These are phyloP conservation scores for Saraca asoca DNA, from an alignment of 331 rosid species.

Conservation along the genomic window DNA sequence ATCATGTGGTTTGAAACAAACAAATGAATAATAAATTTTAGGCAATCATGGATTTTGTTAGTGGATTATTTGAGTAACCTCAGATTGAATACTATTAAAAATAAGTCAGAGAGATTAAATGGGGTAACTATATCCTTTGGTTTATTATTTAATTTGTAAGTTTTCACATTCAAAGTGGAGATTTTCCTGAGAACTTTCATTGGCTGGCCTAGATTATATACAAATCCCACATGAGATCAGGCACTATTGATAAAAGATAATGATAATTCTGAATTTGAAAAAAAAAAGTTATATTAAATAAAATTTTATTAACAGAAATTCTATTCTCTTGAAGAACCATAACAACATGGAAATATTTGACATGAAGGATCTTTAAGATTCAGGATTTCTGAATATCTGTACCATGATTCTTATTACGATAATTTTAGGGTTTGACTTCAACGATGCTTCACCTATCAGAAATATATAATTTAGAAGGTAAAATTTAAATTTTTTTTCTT, in stretches of 20 bases:
- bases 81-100: constrained; percentile 23
- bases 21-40: constrained; percentile 7
- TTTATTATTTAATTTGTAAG: constrained; percentile 17
- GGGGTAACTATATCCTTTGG: no score
- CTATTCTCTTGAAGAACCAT: no score
- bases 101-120: constrained; percentile 27
- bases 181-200: constrained; percentile 24
- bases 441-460: constrained; percentile 29
- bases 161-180: constrained; percentile 26
- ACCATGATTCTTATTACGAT: constrained; percentile 34
- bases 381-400: no score
- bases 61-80: constrained; percentile 11
- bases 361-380: no score
- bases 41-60: constrained; percentile 20
- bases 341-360: no score
- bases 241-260: constrained; percentile 21
- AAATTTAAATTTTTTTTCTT: constrained; percentile 16
- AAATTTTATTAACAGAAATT: no score
- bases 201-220: constrained; percentile 32
- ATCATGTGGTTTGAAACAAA: constrained; percentile 34
- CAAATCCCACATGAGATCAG: constrained; percentile 21
- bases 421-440: constrained; percentile 55
- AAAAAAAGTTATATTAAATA: no score
- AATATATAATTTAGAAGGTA: constrained; percentile 18
- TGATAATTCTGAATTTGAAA: constrained; percentile 27